Evolutionary conservation across 148 eudicot species (phyloP), one percentile per base, ranked within the genome.

Genomic region (Suaeda aralocaspica): DNA sequence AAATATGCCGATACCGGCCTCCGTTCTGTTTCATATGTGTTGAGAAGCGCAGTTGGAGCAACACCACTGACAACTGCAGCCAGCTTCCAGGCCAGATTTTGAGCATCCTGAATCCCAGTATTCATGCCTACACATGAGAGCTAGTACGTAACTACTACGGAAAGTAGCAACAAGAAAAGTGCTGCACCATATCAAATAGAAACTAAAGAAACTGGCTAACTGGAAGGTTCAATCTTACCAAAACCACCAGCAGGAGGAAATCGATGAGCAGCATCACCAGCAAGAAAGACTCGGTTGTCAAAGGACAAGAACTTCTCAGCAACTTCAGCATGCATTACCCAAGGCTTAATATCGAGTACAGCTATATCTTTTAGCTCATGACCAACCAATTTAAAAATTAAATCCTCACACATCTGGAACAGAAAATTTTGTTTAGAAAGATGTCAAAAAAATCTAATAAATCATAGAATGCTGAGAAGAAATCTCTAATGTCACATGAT

Each of bases 241-340:
- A 94, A 94, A 73, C 97, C 99, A 77, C 99, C 99, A 68, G 96
- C 96, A 18, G 99, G 99, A 70, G 99, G 99, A 77, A 94, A 94
- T 39, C 97, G 91, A 78, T 94, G 97, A 80, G 93, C 96, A 19
- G 99, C 97, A 81, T 94, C 99, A 66, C 99, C 97, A 56, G 86
- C 96, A 67, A 94, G 83, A 70, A 91, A 80, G 69, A 94, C 62
- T 71, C 85, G 82, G 78, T 80, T 82, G 70, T 87, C 78, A 77
- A 59, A 36, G 24, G 92, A 76, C 53, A 89, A 42, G 66, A 83
- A 94, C 64, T 84, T 86, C 70, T 94, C 91, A 65, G 97, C 97
- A 72, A 94, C 97, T 82, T 94, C 97, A 41, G 99, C 99, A 77
- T 94, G 92, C 99, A 94, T 94, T 74, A 89, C 91, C 99, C 99